Evolutionary conservation across 257 asterid genomes (phyloP), one percentile per base, ranked within the genome.

Genomic region (Solanum corneliomulleri): DNA sequence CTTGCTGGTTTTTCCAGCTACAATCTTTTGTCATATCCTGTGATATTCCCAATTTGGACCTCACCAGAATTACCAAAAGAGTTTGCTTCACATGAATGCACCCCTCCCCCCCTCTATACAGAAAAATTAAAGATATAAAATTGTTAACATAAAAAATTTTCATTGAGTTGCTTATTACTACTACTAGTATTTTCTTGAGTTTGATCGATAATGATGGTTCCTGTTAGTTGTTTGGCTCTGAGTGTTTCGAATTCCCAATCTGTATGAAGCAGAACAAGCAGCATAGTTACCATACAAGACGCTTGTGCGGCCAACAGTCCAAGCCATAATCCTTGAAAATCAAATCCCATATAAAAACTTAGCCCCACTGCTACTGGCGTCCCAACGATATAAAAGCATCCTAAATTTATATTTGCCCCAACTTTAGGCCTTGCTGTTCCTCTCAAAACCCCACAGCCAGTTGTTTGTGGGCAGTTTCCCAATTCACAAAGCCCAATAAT

Each of bases 391-490:
- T 96, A 96, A 75, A 96, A 96, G 86, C 97, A 94, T 4, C 98
- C 96, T 88, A 96, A 74, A 92, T 96, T 96, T 21, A 96, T 94
- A 49, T 92, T 92, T 1, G 98, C 98, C 3, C 98, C 98, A 2
- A 95, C 93, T 86, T 93, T 94, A 10, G 98, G 98, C 90, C 98
- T 91, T 20, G 98, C 98, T 33, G 98, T 94, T 11, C 98, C 98
- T 3, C 98, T 76, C 42, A 96, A 75, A 3, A 94, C 98, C 85
- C 98, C 98, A 60, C 98, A 96, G 16, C 98, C 98, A 70, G 98
- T 94, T 0, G 98, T 96, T 87, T 94, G 98, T 33, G 98, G 98
- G 90, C 98, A 96, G 88, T 96, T 96, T 2, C 98, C 98, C 0
- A 96, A 89, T 92, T 96, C 98, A 72, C 98, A 94, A 0, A 96